Evolutionary conservation across 2,329 filamentous ascomycete species (phyloP), one percentile per base, ranked within the genome.

Genomic region (Fusarium camptoceras): DNA sequence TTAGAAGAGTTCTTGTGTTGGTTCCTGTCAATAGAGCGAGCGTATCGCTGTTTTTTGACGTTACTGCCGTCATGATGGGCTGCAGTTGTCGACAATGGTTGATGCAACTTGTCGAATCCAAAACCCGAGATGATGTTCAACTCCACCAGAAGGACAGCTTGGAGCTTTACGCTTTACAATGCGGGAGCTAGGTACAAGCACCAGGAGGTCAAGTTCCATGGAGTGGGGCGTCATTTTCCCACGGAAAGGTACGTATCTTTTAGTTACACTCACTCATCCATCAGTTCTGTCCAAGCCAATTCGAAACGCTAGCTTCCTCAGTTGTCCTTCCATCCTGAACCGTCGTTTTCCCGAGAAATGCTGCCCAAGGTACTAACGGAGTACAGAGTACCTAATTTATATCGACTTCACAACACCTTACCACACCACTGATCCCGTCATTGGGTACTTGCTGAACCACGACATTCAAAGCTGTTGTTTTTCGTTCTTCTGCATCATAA

Each of bases 1-100:
- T 91, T 72, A 99, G 86, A 77, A 98, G 83, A 72, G 93, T 92
- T 81, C 94, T 90, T 69, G 93, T 93, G 81, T 90, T 98, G 81
- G 91, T 88, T 75, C 91, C 92, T 79, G 89, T 91, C 80, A 93
- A 92, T 84, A 93, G 90, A 79, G 94, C 87, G 79, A 96, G 86
- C 76, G 85, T 81, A 73, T 85, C 84, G 78, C 88, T 75, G 55
- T 79, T 73, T 73, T 78, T 75, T 74, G 77, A 79, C 82, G 82
- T 80, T 73, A 78, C 75, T 74, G 77, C 79, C 82, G 82, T 80
- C 83, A 84, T 85, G 67, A 73, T 83, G 80, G 69, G 79, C 77
- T 78, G 73, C 72, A 66, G 73, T 70, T 72, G 72, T 74, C 71
- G 76, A 76, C 73, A 70, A 76, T 77, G 66, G 73, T 78, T 76